Conservation (phyloP, 2,329 filamentous ascomycete genomes). For the Cordyceps cicadae region DNA sequence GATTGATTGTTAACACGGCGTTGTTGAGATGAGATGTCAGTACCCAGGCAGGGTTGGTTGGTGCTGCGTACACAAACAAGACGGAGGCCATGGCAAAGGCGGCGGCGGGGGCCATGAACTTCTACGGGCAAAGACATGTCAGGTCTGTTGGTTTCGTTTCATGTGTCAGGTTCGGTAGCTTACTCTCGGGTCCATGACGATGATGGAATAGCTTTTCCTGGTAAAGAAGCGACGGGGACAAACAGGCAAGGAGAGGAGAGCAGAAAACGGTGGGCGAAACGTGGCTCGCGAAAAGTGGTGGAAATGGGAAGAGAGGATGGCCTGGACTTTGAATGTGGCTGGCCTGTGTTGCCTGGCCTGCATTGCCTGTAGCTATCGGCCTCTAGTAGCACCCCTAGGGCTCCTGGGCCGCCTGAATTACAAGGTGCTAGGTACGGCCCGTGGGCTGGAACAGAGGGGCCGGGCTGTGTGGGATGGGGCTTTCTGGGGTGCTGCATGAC, state of each 20-base stretch:
- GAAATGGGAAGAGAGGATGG: not conserved
- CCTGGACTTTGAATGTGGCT: conserved; percentile 10
- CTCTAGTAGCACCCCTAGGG: no score
- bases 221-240: not conserved
- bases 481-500: no score
- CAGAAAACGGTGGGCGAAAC: no score
- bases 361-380: no score
- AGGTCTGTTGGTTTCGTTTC: not conserved
- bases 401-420: no score
- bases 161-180: not conserved
- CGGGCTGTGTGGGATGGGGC: not conserved
- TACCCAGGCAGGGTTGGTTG: not conserved
- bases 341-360: no score
- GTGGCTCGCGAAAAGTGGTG: not conserved
- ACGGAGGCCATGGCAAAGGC: conserved; percentile 47
- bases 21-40: conserved; percentile 13
- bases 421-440: not conserved
- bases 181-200: not conserved
- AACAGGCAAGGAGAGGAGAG: no score
- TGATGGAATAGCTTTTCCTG: no score
- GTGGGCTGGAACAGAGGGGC: not conserved
- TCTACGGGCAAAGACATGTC: conserved; percentile 21
- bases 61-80: conserved; percentile 34
- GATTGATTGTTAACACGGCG: not conserved
- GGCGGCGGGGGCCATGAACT: conserved; percentile 40